Evolutionary conservation across 176 grass and related monocot species (phyloP), one percentile per base, ranked within the genome.

Genomic region (Oryza brachyantha): DNA sequence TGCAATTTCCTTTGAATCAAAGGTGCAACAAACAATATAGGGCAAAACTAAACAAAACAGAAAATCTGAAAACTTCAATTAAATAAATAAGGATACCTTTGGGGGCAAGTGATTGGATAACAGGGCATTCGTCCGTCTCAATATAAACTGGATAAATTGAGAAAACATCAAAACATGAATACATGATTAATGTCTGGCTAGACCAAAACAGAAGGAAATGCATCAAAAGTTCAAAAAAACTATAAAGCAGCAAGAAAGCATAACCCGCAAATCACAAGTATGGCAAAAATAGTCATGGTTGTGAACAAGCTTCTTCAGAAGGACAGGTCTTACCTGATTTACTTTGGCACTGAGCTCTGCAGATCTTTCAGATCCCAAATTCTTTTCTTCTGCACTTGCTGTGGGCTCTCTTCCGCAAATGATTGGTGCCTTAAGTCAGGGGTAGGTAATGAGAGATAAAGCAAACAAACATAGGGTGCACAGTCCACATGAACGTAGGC

Each of bases 61-160:
- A 85, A 66, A 29, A 12, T n/a, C 8, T 2, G 19, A 45, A 76
- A 34, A 17, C 1, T 46, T 34, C 69, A 83, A 29, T 10, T 13
- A 86, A 74, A 77, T 37, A 83, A 31, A 62, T 70, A 61, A 81
- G 69, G 34, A 68, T 88, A 97, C 95, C 95, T 97, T 97, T 75
- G 95, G 95, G 84, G 95, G 95, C 67, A 97, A 62, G 85, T 97
- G 95, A 88, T 97, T 97, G 74, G 95, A 97, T 81, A 97, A 70
- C 54, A 98, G 82, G 8, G 92, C 85, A 39, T 98, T 98, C 21
- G 95, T 98, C 41, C 95, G 74, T 73, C 92, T 92, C 87, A 98
- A 74, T 86, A 98, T 98, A 86, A 98, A 98, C 95, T 98, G 87
- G 82, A 84, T 80, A 86, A n/a, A 90, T 27, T 60, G 35, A 76